Conservation (phyloP, 345 rosid species). For the Acer yangbiense region DNA sequence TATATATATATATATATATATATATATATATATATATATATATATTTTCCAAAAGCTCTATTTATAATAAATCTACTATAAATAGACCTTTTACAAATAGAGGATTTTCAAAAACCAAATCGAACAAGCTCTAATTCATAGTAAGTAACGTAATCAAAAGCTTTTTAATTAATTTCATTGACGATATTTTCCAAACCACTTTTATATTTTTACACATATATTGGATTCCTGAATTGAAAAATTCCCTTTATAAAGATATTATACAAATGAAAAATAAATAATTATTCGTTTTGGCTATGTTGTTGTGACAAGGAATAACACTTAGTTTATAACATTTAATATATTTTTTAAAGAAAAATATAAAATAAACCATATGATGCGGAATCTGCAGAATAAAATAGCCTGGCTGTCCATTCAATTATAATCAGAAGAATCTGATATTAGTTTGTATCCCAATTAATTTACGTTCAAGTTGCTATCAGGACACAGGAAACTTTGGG, state of each 20-base stretch:
- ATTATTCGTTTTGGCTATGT: background rate
- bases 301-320: constrained; percentile 11
- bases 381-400: background rate
- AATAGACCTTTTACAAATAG: no score
- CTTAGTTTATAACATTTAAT: background rate
- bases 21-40: no score
- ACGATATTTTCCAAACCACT: background rate
- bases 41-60: no score
- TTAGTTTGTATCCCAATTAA: background rate
- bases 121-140: background rate
- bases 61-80: no score
- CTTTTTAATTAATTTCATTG: background rate
- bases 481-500: constrained; percentile 26
- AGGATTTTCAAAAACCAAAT: no score
- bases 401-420: background rate
- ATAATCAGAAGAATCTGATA: background rate
- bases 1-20: no score
- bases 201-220: background rate
- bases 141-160: background rate
- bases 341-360: background rate
- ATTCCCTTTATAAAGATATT: no score
- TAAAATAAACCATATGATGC: background rate
- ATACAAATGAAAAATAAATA: constrained; percentile 3
- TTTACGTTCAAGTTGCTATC: constrained; percentile 16
- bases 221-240: constrained; percentile 8